phyloP scores from a whole-genome alignment of 192 early-diverging fungal species.

The Coemansia sp. region DNA sequence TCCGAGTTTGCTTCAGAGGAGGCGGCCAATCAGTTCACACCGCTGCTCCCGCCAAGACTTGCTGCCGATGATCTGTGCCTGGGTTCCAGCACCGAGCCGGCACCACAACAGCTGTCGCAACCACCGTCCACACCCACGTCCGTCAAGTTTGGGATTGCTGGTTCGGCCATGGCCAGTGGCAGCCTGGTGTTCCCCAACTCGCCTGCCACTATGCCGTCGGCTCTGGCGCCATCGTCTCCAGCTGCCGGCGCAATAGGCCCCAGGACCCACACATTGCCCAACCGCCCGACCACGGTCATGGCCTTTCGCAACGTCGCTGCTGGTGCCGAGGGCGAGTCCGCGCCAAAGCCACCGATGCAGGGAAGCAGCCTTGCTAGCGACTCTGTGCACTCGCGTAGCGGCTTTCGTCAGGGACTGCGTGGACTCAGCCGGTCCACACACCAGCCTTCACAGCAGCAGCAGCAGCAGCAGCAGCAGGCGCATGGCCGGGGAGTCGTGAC shows the following conservation, averaged over 20 bases:
- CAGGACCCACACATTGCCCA: conserved; percentile 5
- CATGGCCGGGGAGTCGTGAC: conserved; percentile 63
- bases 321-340: neutral
- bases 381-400: conserved; percentile 4
- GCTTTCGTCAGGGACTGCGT: conserved; percentile 19
- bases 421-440: neutral
- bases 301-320: conserved; percentile 1
- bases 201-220: neutral
- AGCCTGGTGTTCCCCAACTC: conserved; percentile 26
- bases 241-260: neutral
- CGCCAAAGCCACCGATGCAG: neutral
- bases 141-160: conserved; percentile 14
- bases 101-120: neutral
- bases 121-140: neutral
- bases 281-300: conserved; percentile 29
- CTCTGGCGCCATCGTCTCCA: neutral
- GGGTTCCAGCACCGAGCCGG: conserved; percentile 14
- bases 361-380: conserved; percentile 3
- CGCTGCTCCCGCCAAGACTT: conserved; percentile 21
- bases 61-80: conserved; percentile 31
- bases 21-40: conserved; percentile 41
- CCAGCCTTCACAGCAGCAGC: neutral
- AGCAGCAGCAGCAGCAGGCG: conserved; percentile 14
- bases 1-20: conserved; percentile 39
- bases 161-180: conserved; percentile 23